phyloP scores from a whole-genome alignment of 2,329 filamentous ascomycete genomes.

The Taxawa tesnikishii region DNA sequence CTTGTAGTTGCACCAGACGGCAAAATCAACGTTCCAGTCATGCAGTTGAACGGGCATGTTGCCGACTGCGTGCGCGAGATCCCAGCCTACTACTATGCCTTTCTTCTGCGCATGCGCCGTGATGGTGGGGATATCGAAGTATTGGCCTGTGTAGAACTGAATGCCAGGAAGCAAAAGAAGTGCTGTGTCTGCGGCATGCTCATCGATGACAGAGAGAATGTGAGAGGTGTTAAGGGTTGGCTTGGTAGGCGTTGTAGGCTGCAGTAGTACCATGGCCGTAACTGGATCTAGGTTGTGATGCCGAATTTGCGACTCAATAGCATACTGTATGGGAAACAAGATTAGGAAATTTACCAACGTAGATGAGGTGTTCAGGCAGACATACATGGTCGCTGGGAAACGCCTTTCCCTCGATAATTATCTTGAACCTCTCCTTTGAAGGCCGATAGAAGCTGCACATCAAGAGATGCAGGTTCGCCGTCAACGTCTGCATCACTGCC shows the following conservation, averaged over 20 bases:
- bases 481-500: slow-evolving; percentile 80
- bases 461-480: slow-evolving; percentile 67
- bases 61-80: slow-evolving; percentile 74
- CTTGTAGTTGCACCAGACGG: slow-evolving; percentile 90
- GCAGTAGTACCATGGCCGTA: slow-evolving; percentile 61
- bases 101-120: slow-evolving; percentile 62
- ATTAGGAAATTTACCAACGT: too few relatives aligned
- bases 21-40: slow-evolving; percentile 86
- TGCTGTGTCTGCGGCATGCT: slow-evolving; percentile 60
- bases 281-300: slow-evolving; percentile 56
- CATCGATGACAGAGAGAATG: slow-evolving; percentile 61
- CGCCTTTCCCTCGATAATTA: slow-evolving; percentile 80
- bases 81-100: slow-evolving; percentile 71
- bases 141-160: slow-evolving; percentile 85
- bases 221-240: slow-evolving; percentile 57
- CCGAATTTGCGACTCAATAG: slow-evolving; percentile 66
- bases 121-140: slow-evolving; percentile 71
- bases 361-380: too few relatives aligned
- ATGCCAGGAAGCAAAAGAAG: slow-evolving; percentile 74
- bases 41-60: slow-evolving; percentile 72
- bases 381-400: slow-evolving; percentile 76
- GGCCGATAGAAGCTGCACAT: slow-evolving; percentile 78
- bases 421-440: slow-evolving; percentile 54
- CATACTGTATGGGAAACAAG: slow-evolving; percentile 47
- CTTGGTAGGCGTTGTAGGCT: slow-evolving; percentile 40